These are phyloP conservation scores for Penicillium dipodomyicola DNA, from an alignment of 495 filamentous ascomycete genomes.

Conservation along the genomic window DNA sequence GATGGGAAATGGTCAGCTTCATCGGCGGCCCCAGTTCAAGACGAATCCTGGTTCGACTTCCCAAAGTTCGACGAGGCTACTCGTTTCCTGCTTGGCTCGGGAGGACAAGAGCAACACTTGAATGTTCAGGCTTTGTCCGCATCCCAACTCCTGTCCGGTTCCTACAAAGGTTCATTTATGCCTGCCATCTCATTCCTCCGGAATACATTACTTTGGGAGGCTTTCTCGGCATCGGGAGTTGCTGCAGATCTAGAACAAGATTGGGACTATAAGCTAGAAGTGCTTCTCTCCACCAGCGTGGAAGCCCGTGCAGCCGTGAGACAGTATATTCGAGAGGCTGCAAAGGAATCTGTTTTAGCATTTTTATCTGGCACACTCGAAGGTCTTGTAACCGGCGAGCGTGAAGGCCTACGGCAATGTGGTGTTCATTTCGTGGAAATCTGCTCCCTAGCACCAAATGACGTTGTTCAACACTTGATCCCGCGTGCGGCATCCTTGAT, in stretches of 20 bases:
- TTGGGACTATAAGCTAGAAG: slow-evolving; percentile 80
- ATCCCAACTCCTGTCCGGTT: slow-evolving; percentile 31
- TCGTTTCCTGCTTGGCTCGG: slow-evolving; percentile 32
- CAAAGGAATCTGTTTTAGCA: slow-evolving; percentile 31
- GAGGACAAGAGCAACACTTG: slow-evolving; percentile 21
- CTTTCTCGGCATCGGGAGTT: slow-evolving; percentile 53
- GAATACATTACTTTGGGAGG: slow-evolving; percentile 70
- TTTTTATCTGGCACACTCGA: slow-evolving; percentile 56
- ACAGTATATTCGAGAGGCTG: slow-evolving; percentile 41
- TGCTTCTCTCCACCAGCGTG: slow-evolving; percentile 62
- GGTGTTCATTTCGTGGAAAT: slow-evolving; percentile 64
- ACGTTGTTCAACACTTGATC: slow-evolving; percentile 50
- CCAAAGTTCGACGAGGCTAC: slow-evolving; percentile 44
- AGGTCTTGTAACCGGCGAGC: slow-evolving; percentile 53
- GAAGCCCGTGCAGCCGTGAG: slow-evolving; percentile 57
- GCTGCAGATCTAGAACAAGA: slow-evolving; percentile 66
- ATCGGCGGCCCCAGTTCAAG: slow-evolving; percentile 16
- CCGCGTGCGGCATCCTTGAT: slow-evolving; percentile 49
- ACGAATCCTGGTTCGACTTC: slow-evolving; percentile 41
- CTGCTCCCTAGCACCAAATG: slow-evolving; percentile 58
- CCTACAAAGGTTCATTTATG: slow-evolving; percentile 46
- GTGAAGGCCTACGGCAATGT: slow-evolving; percentile 51
- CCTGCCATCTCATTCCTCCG: slow-evolving; percentile 68
- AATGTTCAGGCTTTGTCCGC: slow-evolving; percentile 20
- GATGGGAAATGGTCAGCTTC: slow-evolving; percentile 25